Evolutionary conservation across 257 asterid species (phyloP).

Genomic region (Solanum boliviense): DNA sequence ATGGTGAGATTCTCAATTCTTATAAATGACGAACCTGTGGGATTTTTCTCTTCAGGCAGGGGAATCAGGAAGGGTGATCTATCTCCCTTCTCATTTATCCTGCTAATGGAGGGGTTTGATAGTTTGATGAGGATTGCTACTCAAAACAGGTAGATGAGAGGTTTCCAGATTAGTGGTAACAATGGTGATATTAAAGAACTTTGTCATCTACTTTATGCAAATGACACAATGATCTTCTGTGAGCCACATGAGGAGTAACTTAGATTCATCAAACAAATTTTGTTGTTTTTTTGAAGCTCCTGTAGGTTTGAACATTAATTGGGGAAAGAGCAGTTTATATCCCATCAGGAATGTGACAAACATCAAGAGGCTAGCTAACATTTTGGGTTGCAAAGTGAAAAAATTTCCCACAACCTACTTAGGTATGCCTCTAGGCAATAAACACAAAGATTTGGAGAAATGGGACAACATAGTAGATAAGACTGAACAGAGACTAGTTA

Average conservation of each 20-base stretch:
- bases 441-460: not conserved
- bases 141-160: not conserved
- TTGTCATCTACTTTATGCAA: not conserved
- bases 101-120: not conserved
- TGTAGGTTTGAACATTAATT: not conserved
- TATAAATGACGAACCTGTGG: not conserved
- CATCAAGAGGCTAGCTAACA: not conserved
- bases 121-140: not conserved
- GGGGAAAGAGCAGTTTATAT: not conserved
- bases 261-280: not conserved
- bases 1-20: not conserved
- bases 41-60: not conserved
- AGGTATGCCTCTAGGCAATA: not conserved
- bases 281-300: not conserved
- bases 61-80: not conserved
- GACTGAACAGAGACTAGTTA: not conserved
- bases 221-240: not conserved
- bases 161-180: not conserved
- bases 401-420: not conserved
- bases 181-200: not conserved
- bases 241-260: not conserved
- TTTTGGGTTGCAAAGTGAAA: not conserved
- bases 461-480: not conserved
- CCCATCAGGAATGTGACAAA: not conserved
- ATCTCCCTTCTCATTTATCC: not conserved